Percentiles rank a stretch among this genome's conserved stretches.
Evolutionary conservation across 2,329 filamentous ascomycete species (phyloP).

Genomic region (Colletotrichum viniferum): DNA sequence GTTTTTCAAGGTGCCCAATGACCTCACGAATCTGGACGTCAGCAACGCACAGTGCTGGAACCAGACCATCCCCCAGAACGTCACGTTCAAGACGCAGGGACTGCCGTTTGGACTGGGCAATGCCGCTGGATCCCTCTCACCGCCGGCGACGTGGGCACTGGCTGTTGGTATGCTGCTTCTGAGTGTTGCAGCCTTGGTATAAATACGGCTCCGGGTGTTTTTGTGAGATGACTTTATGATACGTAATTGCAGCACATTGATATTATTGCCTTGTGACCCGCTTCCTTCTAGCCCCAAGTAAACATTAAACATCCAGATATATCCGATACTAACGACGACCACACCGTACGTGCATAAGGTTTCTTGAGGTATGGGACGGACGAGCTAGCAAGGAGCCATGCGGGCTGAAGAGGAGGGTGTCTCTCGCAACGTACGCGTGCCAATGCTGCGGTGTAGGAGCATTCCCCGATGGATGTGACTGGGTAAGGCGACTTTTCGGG

Average conservation of each 20-base stretch:
- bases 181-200: slow-evolving; percentile 26
- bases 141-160: slow-evolving; percentile 24
- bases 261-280: neutral
- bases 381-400: neutral
- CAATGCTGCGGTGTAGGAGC: neutral
- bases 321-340: neutral
- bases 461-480: neutral
- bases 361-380: neutral
- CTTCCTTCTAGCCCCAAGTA: too few relatives aligned
- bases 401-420: neutral
- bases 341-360: neutral
- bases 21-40: slow-evolving; percentile 70
- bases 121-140: slow-evolving; percentile 28
- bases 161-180: slow-evolving; percentile 23
- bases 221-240: neutral
- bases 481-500: neutral
- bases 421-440: neutral
- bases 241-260: neutral
- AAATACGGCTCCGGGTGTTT: neutral
- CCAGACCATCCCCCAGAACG: slow-evolving; percentile 66
- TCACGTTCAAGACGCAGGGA: slow-evolving; percentile 72
- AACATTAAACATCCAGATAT: neutral
- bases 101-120: slow-evolving; percentile 52
- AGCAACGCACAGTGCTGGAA: slow-evolving; percentile 72
- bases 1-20: slow-evolving; percentile 78